Evolutionary conservation across 306 rosid genomes (phyloP).

Genomic region (apple (Malus domestica)): ASM211411v1 NC_041801.1:2242501-2243000

Average conservation of each 20-base stretch:
- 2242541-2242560: not conserved
- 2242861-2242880: not conserved
- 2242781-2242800: not conserved
- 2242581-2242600: not conserved
- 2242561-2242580: not conserved
- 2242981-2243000: not conserved
- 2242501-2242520: not conserved
- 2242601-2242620: not conserved
- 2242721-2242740: not conserved
- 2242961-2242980: not conserved
- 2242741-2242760: not conserved
- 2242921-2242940: not conserved
- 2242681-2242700: conserved; percentile 8
- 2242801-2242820: not conserved
- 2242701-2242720: conserved; percentile 56
- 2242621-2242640: not conserved
- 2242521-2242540: not conserved
- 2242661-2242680: conserved; percentile 32
- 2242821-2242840: not conserved
- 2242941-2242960: too few relatives aligned
- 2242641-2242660: not conserved
- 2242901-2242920: not conserved
- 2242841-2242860: not conserved
- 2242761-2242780: not conserved
- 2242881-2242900: not conserved